Base-by-base conservation (phyloP, 1,284 basidiomycete species). In the Malassezia arunalokei region DNA sequence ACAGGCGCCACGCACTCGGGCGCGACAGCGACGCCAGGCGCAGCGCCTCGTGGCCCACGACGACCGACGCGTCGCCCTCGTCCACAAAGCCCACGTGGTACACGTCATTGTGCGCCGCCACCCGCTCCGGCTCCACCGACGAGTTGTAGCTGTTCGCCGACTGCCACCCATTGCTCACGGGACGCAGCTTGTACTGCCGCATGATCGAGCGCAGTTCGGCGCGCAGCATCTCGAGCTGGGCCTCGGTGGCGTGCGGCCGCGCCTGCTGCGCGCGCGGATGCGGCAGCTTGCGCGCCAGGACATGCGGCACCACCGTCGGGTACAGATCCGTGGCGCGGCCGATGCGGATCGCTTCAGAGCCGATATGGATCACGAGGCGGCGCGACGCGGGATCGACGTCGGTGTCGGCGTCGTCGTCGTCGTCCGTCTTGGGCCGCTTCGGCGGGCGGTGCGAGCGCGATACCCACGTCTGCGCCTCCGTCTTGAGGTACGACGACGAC, bases 291-390 rank as follows among this genome's bases (percentile, higher is more conserved):
- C 76, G 68, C 3, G 88, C 89, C 58, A 92, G 82, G 27, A 87
- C 84, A 68, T 81, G 83, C 2, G 86, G 84, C 15, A 92, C 75
- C 8, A 80, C 73, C 24, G 83, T 68, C 8, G 89, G 90, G 32
- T 79, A 82, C 28, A 86, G 81, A 66, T 95, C 90, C n/a, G 83
- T 86, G 0, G 91, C 89, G 64, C 82, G 81, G 27, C 94, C 94
- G 43, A 99, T 82, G 28, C 89, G 83, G 32, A 95, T 76, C 65
- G 78, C 84, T 28, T 86, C 80, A 2, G 90, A 91, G 24, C 94
- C 94, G 2, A 87, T 89, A 66, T 99, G 94, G 51, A 99, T 86
- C 35, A 99, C 84, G 52, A 99, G 75, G 20, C 76, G 78, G 46
- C 43, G 56, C 27, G 61, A 46, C 5, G 59, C 64, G 5, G 60